Base-by-base conservation (phyloP, 768 basidiomycete genomes). In the Hebeloma cylindrosporum region DNA sequence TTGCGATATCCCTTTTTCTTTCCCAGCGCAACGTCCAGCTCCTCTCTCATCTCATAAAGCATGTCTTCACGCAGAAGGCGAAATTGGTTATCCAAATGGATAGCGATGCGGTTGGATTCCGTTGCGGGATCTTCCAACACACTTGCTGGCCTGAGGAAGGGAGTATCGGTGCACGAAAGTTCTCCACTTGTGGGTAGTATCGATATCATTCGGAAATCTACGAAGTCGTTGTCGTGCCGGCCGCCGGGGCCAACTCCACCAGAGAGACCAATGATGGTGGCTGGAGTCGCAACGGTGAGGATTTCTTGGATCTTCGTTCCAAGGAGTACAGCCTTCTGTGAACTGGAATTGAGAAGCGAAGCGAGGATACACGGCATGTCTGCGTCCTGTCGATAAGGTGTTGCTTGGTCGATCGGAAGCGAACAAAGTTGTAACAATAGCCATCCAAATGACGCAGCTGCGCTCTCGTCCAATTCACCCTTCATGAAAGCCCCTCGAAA, bases 221-320 rank as follows among this genome's bases (percentile, higher is more conserved):
- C 61, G 36, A 78, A 78, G 57, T 87, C 84, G 40, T 87, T 86
- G 52, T 85, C 82, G 45, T 86, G 85, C 3, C 85, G 70, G 3
- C 83, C 84, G 0, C 85, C 85, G 1, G 84, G 78, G 7, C 63
- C 60, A 14, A 57, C 50, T 1, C 62, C 68, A n/a, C n/a, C n/a
- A n/a, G n/a, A n/a, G n/a, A n/a, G n/a, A n/a, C n/a, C n/a, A n/a
- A n/a, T n/a, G n/a, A n/a, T n/a, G n/a, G n/a, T n/a, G n/a, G n/a
- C n/a, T n/a, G n/a, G n/a, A n/a, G n/a, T n/a, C n/a, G n/a, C n/a
- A n/a, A n/a, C n/a, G n/a, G n/a, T n/a, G 3, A 16, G 17, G 26
- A 51, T 26, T 25, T 51, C 50, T 16, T 53, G 38, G 34, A 54
- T 44, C 26, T 56, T 47, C n/a, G n/a, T n/a, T n/a, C n/a, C n/a